phyloP scores from a whole-genome alignment of 225 moss, liverwort and hornwort genomes.

The Thuidium tamariscinum region DNA sequence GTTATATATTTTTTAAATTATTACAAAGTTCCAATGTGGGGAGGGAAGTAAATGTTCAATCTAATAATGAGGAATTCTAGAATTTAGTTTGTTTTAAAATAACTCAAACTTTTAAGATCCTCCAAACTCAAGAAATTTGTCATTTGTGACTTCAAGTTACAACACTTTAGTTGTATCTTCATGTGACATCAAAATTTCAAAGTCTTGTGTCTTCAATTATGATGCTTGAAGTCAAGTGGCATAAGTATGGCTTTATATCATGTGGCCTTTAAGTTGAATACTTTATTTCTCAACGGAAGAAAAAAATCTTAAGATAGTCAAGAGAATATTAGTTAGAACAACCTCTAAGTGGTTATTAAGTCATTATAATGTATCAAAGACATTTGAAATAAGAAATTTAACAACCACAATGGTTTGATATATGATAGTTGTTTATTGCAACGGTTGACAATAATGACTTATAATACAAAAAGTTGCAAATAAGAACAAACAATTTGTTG shows the following conservation, averaged over 20 bases:
- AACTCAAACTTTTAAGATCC: fast-evolving
- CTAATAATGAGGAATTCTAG: too few relatives aligned
- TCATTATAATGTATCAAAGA: too few relatives aligned
- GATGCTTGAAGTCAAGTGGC: not conserved
- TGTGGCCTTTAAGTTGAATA: not conserved
- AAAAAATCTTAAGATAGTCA: not conserved
- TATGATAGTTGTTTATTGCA: not conserved
- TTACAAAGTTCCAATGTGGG: not conserved
- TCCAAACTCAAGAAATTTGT: not conserved
- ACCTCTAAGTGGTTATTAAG: too few relatives aligned
- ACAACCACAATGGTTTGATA: not conserved
- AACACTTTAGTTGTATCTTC: not conserved
- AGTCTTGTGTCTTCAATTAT: not conserved
- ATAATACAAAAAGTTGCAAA: too few relatives aligned
- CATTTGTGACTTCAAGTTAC: not conserved
- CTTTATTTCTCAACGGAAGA: not conserved
- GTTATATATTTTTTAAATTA: too few relatives aligned
- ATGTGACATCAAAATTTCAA: not conserved
- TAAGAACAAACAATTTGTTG: not conserved
- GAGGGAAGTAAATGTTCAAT: not conserved
- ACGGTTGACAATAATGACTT: not conserved
- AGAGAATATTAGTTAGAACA: too few relatives aligned
- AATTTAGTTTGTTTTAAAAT: fast-evolving
- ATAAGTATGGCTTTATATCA: not conserved
- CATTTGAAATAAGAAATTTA: fast-evolving